Percentiles rank a stretch among this genome's conserved stretches.
These are phyloP conservation scores for Colletotrichum sublineola DNA, from an alignment of 2,329 filamentous ascomycete genomes.

Conservation along the genomic window DNA sequence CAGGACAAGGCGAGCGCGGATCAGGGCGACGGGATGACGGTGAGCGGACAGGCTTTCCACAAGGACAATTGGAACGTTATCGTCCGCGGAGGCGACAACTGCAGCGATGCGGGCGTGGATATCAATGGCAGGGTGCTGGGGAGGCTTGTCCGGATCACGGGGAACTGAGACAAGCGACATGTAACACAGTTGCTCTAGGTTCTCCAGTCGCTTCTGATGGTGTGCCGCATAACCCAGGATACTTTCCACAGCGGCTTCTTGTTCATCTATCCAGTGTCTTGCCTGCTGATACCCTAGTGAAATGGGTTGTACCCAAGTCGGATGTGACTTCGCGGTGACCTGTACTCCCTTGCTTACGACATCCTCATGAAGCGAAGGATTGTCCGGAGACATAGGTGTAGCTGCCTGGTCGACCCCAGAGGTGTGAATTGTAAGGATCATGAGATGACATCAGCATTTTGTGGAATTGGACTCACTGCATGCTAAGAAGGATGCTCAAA, in stretches of 20 bases:
- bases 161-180: neutral
- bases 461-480: no score
- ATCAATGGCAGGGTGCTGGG: neutral
- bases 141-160: no score
- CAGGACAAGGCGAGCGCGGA: constrained; percentile 32
- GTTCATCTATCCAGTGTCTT: neutral
- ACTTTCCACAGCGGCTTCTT: no score
- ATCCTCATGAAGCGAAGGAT: no score
- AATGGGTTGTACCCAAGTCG: no score
- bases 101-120: constrained; percentile 9
- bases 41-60: constrained; percentile 35
- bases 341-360: no score
- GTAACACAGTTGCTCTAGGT: neutral
- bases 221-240: neutral
- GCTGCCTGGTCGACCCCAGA: no score
- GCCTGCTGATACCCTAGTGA: neutral
- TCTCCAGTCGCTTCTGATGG: neutral
- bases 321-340: no score
- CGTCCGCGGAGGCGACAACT: constrained; percentile 23
- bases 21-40: constrained; percentile 22
- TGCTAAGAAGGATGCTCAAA: no score
- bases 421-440: no score
- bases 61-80: constrained; percentile 27
- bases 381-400: no score
- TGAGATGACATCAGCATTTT: no score